Percentiles rank a stretch among this genome's conserved stretches.
Conservation (phyloP, 2,329 filamentous ascomycete species). For the Fonsecaea pedrosoi region DNA sequence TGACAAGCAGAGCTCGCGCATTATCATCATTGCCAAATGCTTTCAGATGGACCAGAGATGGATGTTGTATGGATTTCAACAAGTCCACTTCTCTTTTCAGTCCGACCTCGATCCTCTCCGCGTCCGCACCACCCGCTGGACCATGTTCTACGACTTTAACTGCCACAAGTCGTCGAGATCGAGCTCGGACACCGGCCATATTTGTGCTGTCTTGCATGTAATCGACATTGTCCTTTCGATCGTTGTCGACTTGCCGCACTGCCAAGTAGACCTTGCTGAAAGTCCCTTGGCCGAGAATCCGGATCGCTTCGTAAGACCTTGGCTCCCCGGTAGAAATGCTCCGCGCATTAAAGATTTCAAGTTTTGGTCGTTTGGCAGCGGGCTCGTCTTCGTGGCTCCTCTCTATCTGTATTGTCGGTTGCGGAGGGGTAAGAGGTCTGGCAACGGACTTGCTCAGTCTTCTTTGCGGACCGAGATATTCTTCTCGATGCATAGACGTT, state of each 20-base stretch:
- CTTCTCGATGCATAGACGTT: constrained; percentile 72
- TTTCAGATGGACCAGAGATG: constrained; percentile 87
- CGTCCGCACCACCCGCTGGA: constrained; percentile 88
- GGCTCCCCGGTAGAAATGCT: constrained; percentile 72
- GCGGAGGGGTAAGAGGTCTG: constrained; percentile 77
- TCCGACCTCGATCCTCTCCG: constrained; percentile 90
- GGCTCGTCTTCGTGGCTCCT: constrained; percentile 46
- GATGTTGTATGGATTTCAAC: constrained; percentile 84
- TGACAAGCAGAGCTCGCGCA: constrained; percentile 79
- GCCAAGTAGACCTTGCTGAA: constrained; percentile 95
- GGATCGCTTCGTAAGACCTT: constrained; percentile 78
- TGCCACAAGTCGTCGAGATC: constrained; percentile 82
- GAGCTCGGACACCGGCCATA: constrained; percentile 54
- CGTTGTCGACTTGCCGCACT: constrained; percentile 70
- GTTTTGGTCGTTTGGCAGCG: constrained; percentile 33
- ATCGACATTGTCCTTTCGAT: constrained; percentile 54
- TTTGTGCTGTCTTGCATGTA: constrained; percentile 44
- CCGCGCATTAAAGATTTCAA: constrained; percentile 73
- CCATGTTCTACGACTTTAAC: constrained; percentile 96
- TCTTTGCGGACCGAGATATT: constrained; percentile 78
- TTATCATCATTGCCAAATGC: constrained; percentile 85
- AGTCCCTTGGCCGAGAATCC: constrained; percentile 85
- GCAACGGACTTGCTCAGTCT: constrained; percentile 69
- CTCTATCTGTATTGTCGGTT: constrained; percentile 62
- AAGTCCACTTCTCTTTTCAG: constrained; percentile 95